Base-by-base conservation (phyloP, 768 basidiomycete genomes). In the Podaxis mareebaensis region DNA sequence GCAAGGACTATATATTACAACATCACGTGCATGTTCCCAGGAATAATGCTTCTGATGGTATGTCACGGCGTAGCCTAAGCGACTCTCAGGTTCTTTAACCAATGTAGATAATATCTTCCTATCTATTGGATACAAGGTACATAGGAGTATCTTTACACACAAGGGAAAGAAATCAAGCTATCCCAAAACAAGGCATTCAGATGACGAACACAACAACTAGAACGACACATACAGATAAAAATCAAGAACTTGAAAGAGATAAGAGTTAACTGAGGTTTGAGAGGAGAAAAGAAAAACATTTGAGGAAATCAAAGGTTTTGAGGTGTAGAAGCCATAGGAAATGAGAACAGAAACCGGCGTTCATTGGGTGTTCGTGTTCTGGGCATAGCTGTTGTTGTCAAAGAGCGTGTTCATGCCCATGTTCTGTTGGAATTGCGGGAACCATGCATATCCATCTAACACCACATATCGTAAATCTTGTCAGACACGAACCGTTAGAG, bases 391-490 rank as follows among this genome's bases (percentile, higher is more conserved):
- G n/a, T 30, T 12, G 17, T 30, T 13, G 24, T 62, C 61, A 10
- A 63, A 49, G 15, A 63, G 46, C 1, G 55, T 56, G 26, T 76
- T 74, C 63, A 78, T 70, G 38, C 74, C 76, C 38, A 79, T 65
- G 54, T 77, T 77, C 64, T 77, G 76, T 60, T 79, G 75, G 67
- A 81, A 78, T 22, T 77, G 73, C 5, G 77, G 63, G 68, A 76
- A 74, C 79, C 79, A 80, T 60, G 73, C 74, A 48, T 74, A 79
- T 26, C 77, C 78, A 70, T 67, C 70, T 67, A 24, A 38, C 40
- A 24, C 22, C 30, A 28, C 57, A 22, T 20, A 48, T 49, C 63
- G 60, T 39, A 17, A 49, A 22, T 58, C 54, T 11, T 20, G 58
- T 38, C 17, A 46, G 44, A 20, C 7, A 20, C 0, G 44, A 58